These are phyloP conservation scores for Lignosus rhinocerotis DNA, from an alignment of 1,284 basidiomycete species.

Conservation along the genomic window DNA sequence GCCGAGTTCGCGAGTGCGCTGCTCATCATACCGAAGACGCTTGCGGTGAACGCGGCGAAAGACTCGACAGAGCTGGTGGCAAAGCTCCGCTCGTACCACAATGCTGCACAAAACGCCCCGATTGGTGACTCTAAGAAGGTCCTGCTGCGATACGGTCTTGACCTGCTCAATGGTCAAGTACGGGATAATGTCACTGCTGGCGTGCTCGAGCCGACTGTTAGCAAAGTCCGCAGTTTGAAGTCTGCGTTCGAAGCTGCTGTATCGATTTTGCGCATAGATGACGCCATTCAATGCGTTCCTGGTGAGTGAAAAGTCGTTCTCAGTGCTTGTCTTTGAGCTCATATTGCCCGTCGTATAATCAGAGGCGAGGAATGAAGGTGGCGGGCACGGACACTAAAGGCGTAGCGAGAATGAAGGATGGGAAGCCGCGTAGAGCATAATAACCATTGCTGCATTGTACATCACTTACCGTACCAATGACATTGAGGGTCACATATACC, in stretches of 20 bases:
- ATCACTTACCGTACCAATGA: slow-evolving; percentile 20
- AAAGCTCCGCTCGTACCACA: slow-evolving; percentile 96
- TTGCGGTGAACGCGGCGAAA: slow-evolving; percentile 98
- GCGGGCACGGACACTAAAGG: slow-evolving; percentile 34
- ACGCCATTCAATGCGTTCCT: slow-evolving; percentile 85
- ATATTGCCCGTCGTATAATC: slow-evolving; percentile 24
- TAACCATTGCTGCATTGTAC: slow-evolving; percentile 20
- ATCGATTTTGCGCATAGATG: slow-evolving; percentile 93
- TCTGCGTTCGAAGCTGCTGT: slow-evolving; percentile 97
- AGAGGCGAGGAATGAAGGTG: slow-evolving; percentile 72
- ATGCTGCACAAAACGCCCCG: slow-evolving; percentile 92
- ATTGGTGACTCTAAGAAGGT: slow-evolving; percentile 92
- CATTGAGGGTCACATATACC: not conserved
- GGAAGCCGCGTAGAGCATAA: slow-evolving; percentile 7
- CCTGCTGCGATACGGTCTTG: slow-evolving; percentile 94
- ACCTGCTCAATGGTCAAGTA: slow-evolving; percentile 92
- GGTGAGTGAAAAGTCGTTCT: slow-evolving; percentile 47
- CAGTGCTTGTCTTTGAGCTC: slow-evolving; percentile 14
- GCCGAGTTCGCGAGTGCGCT: slow-evolving; percentile 96
- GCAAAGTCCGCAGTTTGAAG: slow-evolving; percentile 97
- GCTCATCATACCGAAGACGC: slow-evolving; percentile 94
- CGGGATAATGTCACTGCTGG: slow-evolving; percentile 94
- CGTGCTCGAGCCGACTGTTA: slow-evolving; percentile 94
- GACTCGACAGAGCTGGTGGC: slow-evolving; percentile 98
- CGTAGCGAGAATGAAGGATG: slow-evolving; percentile 4